Evolutionary conservation across 306 rosid species (phyloP), one percentile per base, ranked within the genome.

Genomic region (Cyamopsis tetragonoloba): DNA sequence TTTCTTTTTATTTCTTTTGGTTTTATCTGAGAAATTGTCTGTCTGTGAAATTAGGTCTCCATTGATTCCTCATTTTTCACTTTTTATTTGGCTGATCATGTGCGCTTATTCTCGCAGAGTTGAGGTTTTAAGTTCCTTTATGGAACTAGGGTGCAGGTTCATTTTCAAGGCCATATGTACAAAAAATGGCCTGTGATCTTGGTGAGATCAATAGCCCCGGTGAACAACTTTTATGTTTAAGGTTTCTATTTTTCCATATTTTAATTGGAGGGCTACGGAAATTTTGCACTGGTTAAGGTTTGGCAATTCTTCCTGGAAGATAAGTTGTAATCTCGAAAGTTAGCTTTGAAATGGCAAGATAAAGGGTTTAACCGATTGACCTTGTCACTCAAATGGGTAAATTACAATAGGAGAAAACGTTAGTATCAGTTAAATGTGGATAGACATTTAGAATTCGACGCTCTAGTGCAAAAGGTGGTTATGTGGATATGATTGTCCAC

Each of bases 401-500:
- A 34, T 8, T 44, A 6, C 46, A 15, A 19, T 35, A 67, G 59
- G 70, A 55, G 48, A 41, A 67, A 37, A 41, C 38, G 19, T 38
- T 5, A 46, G 39, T 67, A 24, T 13, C 0, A 48, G 11, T 46
- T 35, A 50, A 37, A 47, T 44, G 42, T 31, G 66, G 66, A 19
- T 69, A 20, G 64, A 46, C 42, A 55, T 62, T 20, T n/a, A 68
- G 53, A 71, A 60, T 13, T 30, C 67, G 47, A 57, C 17, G 67
- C 65, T 62, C 48, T 26, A 42, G 70, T 56, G 62, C 27, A 9
- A 66, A 66, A 17, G 54, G 28, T 78, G 74, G 74, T 80, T 65
- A 1, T 59, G 42, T 56, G 70, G 69, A 76, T 76, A 62, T 66
- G 10, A 69, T 76, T 27, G 59, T 68, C 80, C 77, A 74, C 37